Base-by-base conservation (phyloP, 345 rosid species). In the Psidium friedrichsthalianum region DNA sequence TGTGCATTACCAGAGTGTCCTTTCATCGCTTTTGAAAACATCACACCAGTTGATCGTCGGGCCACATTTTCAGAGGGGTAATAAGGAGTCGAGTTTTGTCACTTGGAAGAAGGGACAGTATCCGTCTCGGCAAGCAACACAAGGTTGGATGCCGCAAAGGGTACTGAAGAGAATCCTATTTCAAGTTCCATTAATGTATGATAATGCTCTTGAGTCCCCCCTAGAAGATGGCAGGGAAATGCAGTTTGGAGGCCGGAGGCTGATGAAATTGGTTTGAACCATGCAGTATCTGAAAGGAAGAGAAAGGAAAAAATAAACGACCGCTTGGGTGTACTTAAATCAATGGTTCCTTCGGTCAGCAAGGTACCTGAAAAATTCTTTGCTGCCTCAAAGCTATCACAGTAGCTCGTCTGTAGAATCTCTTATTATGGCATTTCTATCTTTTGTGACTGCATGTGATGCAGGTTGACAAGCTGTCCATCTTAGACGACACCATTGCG, bases 401-500 rank as follows among this genome's bases (percentile, higher is more conserved):
- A 16, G 21, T 53, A 40, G 57, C 55, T 51, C 24, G 59, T 82
- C 44, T 53, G 5, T 8, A 29, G 84, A 56, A 56, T 82, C 52
- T 44, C 83, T 81, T 51, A 24, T 44, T 24, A 12, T 81, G 83
- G 25, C 80, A 47, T 36, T 69, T 9, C 40, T 69, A 69, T 21
- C 74, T 51, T 59, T 61, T 51, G 58, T 85, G 47, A 36, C 13
- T 36, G 7, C 47, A 69, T 85, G 29, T 47, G 85, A 44, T 89
- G 92, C 92, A 98, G 98, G 89, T 85, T 27, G 99, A 95, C 87
- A 93, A 94, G 86, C 93, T 94, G 54, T 93, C 98, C 2, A 91
- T 96, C 87, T 93, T 98, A 85, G 99, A 98, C 59, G 94, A 91
- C 83, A 94, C 99, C 6, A 97, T 97, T 51, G 90, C 87, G 83